Evolutionary conservation across 78 protist genomes (phyloP).

Genomic region (Dictyostelium discoideum): DNA sequence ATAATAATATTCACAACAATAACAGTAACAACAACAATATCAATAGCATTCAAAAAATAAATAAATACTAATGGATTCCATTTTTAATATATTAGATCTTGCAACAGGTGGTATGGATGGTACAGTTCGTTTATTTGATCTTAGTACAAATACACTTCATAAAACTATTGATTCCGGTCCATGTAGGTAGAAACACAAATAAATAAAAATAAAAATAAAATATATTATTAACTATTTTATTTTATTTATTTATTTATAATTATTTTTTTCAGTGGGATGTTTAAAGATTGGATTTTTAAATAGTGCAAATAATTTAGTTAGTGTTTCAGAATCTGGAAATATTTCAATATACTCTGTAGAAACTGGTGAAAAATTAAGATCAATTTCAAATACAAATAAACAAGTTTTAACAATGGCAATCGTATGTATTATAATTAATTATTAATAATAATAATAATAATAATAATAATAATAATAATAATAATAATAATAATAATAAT

Average conservation of each 20-base stretch:
- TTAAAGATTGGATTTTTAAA: slow-evolving; percentile 31
- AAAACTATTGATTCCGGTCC: slow-evolving; percentile 65
- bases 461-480: not conserved
- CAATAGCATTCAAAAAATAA: not conserved
- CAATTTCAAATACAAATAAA: slow-evolving; percentile 4
- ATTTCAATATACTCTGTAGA: slow-evolving; percentile 5
- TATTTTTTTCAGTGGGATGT: slow-evolving; percentile 29
- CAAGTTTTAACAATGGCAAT: slow-evolving; percentile 21
- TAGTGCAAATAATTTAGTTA: slow-evolving; percentile 13
- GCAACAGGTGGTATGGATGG: slow-evolving; percentile 56
- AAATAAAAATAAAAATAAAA: not conserved
- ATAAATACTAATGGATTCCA: not conserved
- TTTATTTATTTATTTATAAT: not conserved
- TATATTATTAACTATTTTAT: not conserved
- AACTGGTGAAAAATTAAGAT: slow-evolving; percentile 40
- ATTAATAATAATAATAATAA: not conserved
- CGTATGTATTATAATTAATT: not conserved
- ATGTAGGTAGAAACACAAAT: slow-evolving; percentile 3
- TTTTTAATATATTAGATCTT: slow-evolving; percentile 5
- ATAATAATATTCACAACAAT: not conserved
- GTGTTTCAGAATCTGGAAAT: slow-evolving; percentile 34
- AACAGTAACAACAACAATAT: not conserved
- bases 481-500: not conserved
- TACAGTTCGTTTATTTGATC: slow-evolving; percentile 27
- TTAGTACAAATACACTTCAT: slow-evolving; percentile 6